Conservation (phyloP, 371 early-diverging fungal genomes). For the Lichtheimia ramosa region DNA sequence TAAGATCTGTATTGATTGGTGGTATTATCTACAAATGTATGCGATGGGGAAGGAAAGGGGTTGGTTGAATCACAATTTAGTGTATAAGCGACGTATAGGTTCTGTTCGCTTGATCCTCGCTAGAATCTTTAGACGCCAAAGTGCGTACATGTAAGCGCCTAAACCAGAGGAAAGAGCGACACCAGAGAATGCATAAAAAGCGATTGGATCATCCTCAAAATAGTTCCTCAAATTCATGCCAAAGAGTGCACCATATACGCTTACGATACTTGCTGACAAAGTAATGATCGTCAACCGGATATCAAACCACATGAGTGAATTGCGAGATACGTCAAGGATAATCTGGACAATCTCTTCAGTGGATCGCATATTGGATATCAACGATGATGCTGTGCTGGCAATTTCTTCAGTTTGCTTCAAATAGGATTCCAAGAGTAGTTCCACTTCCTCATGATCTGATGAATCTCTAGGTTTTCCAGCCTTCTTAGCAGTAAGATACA, state of each 20-base stretch:
- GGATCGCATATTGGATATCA: conserved; percentile 75
- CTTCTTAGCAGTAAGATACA: conserved; percentile 85
- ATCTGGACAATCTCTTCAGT: conserved; percentile 89
- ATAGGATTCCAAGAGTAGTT: conserved; percentile 86
- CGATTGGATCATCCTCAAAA: conserved; percentile 69
- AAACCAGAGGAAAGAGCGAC: conserved; percentile 47
- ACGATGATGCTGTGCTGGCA: conserved; percentile 63
- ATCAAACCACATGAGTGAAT: conserved; percentile 82
- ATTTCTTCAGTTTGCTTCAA: conserved; percentile 86
- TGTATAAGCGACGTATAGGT: conserved; percentile 7
- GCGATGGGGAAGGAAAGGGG: no score
- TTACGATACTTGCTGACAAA: conserved; percentile 62
- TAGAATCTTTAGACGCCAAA: conserved; percentile 30
- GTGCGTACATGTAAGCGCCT: conserved; percentile 34
- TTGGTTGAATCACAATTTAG: conserved; percentile 1
- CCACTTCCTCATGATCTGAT: conserved; percentile 83
- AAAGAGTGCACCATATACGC: conserved; percentile 71
- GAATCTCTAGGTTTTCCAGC: conserved; percentile 50
- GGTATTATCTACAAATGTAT: no score
- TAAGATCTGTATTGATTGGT: no score
- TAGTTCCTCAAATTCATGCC: conserved; percentile 88
- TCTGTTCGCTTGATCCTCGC: conserved; percentile 21
- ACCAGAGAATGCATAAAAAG: conserved; percentile 64
- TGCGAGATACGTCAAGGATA: conserved; percentile 82
- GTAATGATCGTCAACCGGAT: conserved; percentile 80